Base-by-base conservation (phyloP, 2,329 filamentous ascomycete genomes). In the Aspergillus phoenicis region DNA sequence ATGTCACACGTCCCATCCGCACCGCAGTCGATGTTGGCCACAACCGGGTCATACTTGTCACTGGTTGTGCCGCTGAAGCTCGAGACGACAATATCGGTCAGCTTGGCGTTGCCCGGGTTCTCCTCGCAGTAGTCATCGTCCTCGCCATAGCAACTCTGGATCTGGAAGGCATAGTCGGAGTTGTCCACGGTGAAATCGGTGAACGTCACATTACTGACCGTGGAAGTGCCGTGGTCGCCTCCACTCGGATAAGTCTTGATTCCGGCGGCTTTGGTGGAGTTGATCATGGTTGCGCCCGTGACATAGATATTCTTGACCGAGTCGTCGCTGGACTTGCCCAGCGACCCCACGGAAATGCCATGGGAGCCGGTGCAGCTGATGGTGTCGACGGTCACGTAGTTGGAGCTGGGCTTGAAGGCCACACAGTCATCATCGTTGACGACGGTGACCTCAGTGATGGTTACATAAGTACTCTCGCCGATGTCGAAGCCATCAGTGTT, bases 401-500 rank as follows among this genome's bases (percentile, higher is more conserved):
- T 70, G 1, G 74, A 69, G 8, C 78, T 77, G 0, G 75, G 75
- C 62, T 82, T 82, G 66, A 79, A 78, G 4, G 78, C 79, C 1
- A 81, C 72, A 60, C 80, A 82, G 68, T 81, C 79, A 56, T 81
- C 78, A 58, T 80, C 73, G 61, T 81, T 81, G 45, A 66, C 70
- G 17, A 82, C 74, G 1, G 67, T 67, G 41, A 77, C 70, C 52
- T 77, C 67, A 22, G 65, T 67, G 48, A 81, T 69, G 5, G 73
- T 75, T 2, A 80, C 77, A 43, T 75, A 70, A 4, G 73, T 75
- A 28, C 74, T 74, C 7, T 67, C 65, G 13, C 77, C 76, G 51
- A 81, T 73, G 45, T 81, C 79, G 61, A 81, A 81, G 5, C 79
- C 79, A 59, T 81, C 78, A 1, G 75, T 82, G 66, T 80, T 81